Base-by-base conservation (phyloP, 177 flowering plant genomes). In the Telopea speciosissima region DNA sequence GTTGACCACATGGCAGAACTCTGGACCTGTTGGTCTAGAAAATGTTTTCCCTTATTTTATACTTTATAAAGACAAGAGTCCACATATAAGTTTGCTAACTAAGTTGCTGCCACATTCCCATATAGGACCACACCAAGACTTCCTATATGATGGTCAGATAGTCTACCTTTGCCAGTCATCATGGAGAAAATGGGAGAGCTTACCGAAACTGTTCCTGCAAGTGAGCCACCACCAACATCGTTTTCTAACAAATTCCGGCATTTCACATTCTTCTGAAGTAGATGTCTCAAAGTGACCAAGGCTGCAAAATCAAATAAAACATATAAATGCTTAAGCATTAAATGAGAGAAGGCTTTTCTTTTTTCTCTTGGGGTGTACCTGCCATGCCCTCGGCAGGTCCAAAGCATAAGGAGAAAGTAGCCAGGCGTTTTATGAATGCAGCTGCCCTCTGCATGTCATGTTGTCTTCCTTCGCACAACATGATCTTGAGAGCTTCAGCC, bases 391-490 rank as follows among this genome's bases (percentile, higher is more conserved):
- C 97, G n/a, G 97, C 92, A 75, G 92, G 80, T n/a, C 96, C 96
- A 79, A 83, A 86, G 80, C 84, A 85, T 68, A 95, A 79, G 0
- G 96, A 80, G 73, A 86, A 90, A 22, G 96, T 86, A 28, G 97
- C 96, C 77, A 95, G 75, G n/a, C 97, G 96, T 73, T 95, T 95
- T 54, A 90, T 79, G 75, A 95, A 95, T 67, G 99, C 97, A 63
- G 97, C 97, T 68, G 96, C 93, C 75, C 95, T 82, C 76, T 87
- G 97, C 98, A 91, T 93, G 83, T 93, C 98, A 80, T 91, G 97
- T 59, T 95, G 97, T 69, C 97, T 85, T 67, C 89, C 99, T 40
- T 95, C 94, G 77, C 94, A 95, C 75, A 95, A 74, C 97, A 95
- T 90, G 26, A 81, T 80, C 86, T 88, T 95, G 63, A 95, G 69